Evolutionary conservation across 2,329 filamentous ascomycete species (phyloP).

Genomic region (Phialophora tarda): DNA sequence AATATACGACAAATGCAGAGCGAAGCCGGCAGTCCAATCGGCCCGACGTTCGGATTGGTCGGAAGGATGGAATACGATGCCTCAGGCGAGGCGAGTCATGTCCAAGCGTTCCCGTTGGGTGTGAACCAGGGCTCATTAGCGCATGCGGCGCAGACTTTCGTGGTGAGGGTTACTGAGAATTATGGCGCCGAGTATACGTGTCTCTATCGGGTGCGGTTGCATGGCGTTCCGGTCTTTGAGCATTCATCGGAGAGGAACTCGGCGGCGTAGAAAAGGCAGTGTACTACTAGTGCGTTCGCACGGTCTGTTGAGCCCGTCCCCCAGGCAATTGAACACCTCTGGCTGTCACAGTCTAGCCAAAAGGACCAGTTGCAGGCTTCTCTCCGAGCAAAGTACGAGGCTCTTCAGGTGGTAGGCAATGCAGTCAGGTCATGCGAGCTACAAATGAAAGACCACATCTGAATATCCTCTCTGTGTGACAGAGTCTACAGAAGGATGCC

Average conservation of each 20-base stretch:
- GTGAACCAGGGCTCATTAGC: conserved; percentile 38
- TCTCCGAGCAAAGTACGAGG: background rate
- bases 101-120: conserved; percentile 50
- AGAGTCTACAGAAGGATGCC: too few relatives aligned
- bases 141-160: conserved; percentile 45
- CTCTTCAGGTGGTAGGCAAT: background rate
- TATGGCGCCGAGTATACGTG: conserved; percentile 53
- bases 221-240: conserved; percentile 42
- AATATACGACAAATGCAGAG: conserved; percentile 33
- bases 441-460: background rate
- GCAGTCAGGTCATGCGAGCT: background rate
- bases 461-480: too few relatives aligned
- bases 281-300: background rate
- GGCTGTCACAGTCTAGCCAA: background rate
- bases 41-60: conserved; percentile 32
- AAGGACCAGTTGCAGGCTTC: background rate
- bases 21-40: conserved; percentile 19
- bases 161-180: conserved; percentile 51
- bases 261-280: background rate
- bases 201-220: conserved; percentile 53
- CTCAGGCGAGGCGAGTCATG: conserved; percentile 40
- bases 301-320: background rate
- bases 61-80: conserved; percentile 36
- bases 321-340: background rate
- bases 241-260: background rate